Conservation (phyloP, 305 asterid genomes). For the Ilex paraguariensis region DNA sequence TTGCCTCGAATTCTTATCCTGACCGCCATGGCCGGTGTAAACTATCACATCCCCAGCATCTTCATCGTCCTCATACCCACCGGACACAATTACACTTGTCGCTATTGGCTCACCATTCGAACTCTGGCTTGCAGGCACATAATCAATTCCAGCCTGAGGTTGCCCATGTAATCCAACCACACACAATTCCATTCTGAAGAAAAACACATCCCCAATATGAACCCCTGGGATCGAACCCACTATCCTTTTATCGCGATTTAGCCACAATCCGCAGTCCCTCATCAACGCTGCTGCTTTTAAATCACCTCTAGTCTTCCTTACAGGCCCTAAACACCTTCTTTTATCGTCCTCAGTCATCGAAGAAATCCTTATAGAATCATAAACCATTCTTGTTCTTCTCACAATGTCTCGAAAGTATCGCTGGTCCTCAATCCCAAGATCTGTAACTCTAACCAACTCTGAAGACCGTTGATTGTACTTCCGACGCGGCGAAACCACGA, state of each 20-base stretch:
- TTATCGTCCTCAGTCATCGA: slow-evolving; percentile 43
- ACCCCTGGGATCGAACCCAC: slow-evolving; percentile 85
- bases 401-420: slow-evolving; percentile 44
- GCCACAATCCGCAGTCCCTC: slow-evolving; percentile 67
- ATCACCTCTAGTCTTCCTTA: slow-evolving; percentile 52
- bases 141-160: slow-evolving; percentile 89
- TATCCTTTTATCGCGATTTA: slow-evolving; percentile 72
- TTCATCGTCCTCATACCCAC: slow-evolving; percentile 91
- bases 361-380: slow-evolving; percentile 61
- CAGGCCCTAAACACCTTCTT: slow-evolving; percentile 14
- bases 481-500: slow-evolving; percentile 24
- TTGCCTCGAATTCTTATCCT: slow-evolving; percentile 59
- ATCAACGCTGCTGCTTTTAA: slow-evolving; percentile 57
- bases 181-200: slow-evolving; percentile 80
- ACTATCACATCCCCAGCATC: slow-evolving; percentile 74
- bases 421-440: slow-evolving; percentile 47
- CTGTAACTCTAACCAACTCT: slow-evolving; percentile 68
- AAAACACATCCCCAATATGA: slow-evolving; percentile 69
- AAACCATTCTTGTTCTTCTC: slow-evolving; percentile 57
- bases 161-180: slow-evolving; percentile 92
- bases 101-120: slow-evolving; percentile 91
- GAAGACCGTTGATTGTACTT: slow-evolving; percentile 48
- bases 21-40: slow-evolving; percentile 97
- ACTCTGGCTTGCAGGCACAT: slow-evolving; percentile 61
- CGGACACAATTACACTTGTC: slow-evolving; percentile 82